Percentiles rank a stretch among this genome's conserved stretches.
Conservation (phyloP, 108 stramenopile species). For the Pseudonitzschia multiseries region DNA sequence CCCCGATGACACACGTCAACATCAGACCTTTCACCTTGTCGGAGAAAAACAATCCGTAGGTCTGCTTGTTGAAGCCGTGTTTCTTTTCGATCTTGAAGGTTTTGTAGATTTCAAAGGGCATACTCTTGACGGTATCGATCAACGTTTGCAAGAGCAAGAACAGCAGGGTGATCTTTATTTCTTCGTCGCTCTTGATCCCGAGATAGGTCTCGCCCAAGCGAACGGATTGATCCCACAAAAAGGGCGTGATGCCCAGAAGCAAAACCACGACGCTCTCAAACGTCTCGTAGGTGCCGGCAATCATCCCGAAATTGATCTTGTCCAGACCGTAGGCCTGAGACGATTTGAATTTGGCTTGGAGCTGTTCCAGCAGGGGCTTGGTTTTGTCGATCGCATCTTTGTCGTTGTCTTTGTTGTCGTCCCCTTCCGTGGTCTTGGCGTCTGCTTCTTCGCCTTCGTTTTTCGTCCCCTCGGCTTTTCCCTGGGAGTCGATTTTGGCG, state of each 20-base stretch:
- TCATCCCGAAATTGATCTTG: slow-evolving; percentile 87
- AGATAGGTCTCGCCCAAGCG: slow-evolving; percentile 39
- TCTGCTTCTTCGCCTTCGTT: slow-evolving; percentile 29
- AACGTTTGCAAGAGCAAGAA: slow-evolving; percentile 75
- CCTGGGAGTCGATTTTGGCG: slow-evolving; percentile 64
- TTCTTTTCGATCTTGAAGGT: slow-evolving; percentile 94
- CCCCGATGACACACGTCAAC: slow-evolving; percentile 81
- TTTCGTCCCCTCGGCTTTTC: slow-evolving; percentile 30
- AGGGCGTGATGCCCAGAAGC: slow-evolving; percentile 77
- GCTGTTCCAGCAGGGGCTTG: slow-evolving; percentile 74
- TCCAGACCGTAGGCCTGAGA: slow-evolving; percentile 88
- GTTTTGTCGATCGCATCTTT: slow-evolving; percentile 41
- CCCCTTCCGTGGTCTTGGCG: slow-evolving; percentile 36
- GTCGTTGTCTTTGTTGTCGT: slow-evolving; percentile 18
- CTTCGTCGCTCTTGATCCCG: slow-evolving; percentile 56
- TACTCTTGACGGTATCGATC: slow-evolving; percentile 70
- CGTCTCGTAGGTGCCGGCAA: slow-evolving; percentile 69
- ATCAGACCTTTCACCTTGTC: slow-evolving; percentile 91
- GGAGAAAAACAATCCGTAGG: slow-evolving; percentile 79
- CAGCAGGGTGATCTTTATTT: slow-evolving; percentile 83
- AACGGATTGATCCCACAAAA: slow-evolving; percentile 73
- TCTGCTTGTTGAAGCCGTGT: slow-evolving; percentile 99
- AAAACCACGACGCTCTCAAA: slow-evolving; percentile 72
- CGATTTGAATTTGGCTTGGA: slow-evolving; percentile 77
- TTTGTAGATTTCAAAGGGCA: slow-evolving; percentile 88